Percentiles rank a stretch among this genome's conserved stretches.
Evolutionary conservation across 768 basidiomycete genomes (phyloP).

Genomic region (Psilocybe cyanescens): DNA sequence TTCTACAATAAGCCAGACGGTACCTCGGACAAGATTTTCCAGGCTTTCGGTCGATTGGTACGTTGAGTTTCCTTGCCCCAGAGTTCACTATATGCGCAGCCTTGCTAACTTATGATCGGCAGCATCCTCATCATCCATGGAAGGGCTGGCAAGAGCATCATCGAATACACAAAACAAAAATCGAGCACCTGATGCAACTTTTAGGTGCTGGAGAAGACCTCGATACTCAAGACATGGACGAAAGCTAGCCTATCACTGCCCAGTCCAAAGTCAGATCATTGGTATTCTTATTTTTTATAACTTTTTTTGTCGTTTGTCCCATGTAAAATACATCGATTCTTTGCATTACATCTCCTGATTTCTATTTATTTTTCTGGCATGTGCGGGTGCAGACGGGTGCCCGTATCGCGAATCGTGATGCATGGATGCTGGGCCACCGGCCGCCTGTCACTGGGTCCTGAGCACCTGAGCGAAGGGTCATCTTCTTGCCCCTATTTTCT

Average conservation of each 20-base stretch:
- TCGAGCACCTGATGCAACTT: constrained; percentile 76
- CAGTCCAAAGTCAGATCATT: background rate
- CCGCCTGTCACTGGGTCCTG: too few species aligned
- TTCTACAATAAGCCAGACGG: constrained; percentile 77
- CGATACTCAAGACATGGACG: constrained; percentile 30
- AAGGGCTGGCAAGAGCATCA: constrained; percentile 95
- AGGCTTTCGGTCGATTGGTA: constrained; percentile 75
- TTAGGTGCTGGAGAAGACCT: constrained; percentile 59
- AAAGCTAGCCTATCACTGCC: constrained; percentile 12
- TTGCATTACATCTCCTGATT: background rate
- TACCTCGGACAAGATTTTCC: constrained; percentile 85
- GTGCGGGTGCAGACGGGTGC: background rate
- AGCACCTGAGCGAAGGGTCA: too few species aligned
- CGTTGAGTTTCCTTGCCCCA: constrained; percentile 24
- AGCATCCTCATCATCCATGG: constrained; percentile 92
- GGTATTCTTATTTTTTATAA: background rate
- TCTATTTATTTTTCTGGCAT: background rate
- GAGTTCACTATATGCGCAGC: constrained; percentile 10
- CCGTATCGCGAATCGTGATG: too few species aligned
- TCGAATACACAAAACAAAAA: constrained; percentile 85
- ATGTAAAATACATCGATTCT: background rate
- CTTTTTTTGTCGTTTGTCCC: background rate
- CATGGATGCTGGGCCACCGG: too few species aligned
- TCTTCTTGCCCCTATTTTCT: too few species aligned
- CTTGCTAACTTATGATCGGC: constrained; percentile 4